Percentiles rank a stretch among this genome's conserved stretches.
phyloP scores from a whole-genome alignment of 2,329 filamentous ascomycete genomes.

The Magnaporthiopsis incrustans region DNA sequence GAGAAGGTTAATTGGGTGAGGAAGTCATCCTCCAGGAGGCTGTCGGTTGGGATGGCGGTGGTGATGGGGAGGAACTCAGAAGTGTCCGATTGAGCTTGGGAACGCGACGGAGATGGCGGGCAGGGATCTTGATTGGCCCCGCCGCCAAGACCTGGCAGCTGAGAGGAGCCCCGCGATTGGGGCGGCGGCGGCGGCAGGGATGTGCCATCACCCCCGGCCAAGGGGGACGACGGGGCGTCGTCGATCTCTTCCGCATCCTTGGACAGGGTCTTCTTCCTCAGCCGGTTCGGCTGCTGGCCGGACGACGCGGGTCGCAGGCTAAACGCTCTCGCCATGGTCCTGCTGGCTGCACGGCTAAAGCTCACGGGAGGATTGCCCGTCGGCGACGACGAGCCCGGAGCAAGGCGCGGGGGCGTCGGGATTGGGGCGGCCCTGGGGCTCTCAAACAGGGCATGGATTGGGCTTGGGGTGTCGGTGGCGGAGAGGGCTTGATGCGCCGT shows the following conservation, averaged over 20 bases:
- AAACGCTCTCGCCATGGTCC: slow-evolving; percentile 10
- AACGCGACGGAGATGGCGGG: not conserved
- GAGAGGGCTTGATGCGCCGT: slow-evolving; percentile 8
- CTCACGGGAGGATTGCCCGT: slow-evolving; percentile 7
- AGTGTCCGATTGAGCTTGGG: not conserved
- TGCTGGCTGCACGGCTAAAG: slow-evolving; percentile 8
- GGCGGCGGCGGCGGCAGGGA: slow-evolving; percentile 1
- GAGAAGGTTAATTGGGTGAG: slow-evolving; percentile 51
- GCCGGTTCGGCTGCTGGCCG: slow-evolving; percentile 5
- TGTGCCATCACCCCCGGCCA: not conserved
- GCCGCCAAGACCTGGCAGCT: slow-evolving; percentile 11
- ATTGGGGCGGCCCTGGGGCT: slow-evolving; percentile 9
- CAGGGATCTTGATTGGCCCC: slow-evolving; percentile 4
- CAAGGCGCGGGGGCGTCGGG: slow-evolving; percentile 11
- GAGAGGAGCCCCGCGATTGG: slow-evolving; percentile 15
- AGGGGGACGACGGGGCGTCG: not conserved
- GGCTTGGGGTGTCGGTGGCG: slow-evolving; percentile 7
- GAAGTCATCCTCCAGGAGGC: slow-evolving; percentile 50
- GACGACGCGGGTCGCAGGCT: slow-evolving; percentile 7
- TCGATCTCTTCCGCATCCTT: not conserved
- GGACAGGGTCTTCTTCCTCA: slow-evolving; percentile 6
- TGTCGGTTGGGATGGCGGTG: slow-evolving; percentile 48
- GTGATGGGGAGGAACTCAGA: slow-evolving; percentile 41
- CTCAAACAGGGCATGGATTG: slow-evolving; percentile 7
- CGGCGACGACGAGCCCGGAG: slow-evolving; percentile 9